Evolutionary conservation across 169 alveolate species (phyloP).

Genomic region (Babesia ovis): DNA sequence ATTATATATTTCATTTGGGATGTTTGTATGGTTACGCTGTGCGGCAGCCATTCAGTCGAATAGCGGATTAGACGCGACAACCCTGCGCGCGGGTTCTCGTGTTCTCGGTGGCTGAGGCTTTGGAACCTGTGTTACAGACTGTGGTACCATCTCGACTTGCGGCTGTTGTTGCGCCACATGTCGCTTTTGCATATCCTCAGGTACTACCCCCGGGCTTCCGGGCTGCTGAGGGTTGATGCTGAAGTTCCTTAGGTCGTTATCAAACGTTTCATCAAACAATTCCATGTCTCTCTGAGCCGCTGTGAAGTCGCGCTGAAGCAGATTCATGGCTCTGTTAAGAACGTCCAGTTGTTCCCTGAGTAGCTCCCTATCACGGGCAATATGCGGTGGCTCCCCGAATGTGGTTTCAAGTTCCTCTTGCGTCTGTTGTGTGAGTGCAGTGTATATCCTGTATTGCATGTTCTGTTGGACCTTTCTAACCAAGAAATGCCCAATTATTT

Average conservation of each 20-base stretch:
- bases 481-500: conserved; percentile 92
- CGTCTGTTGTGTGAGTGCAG: conserved; percentile 71
- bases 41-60: conserved; percentile 19
- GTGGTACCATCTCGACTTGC: not conserved
- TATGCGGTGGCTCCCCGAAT: conserved; percentile 83
- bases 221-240: conserved; percentile 28
- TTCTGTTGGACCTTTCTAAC: conserved; percentile 75
- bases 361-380: conserved; percentile 78
- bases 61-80: conserved; percentile 26
- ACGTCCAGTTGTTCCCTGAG: conserved; percentile 74
- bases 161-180: conserved; percentile 2
- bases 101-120: conserved; percentile 22
- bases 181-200: conserved; percentile 3
- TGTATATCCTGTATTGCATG: conserved; percentile 74
- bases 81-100: conserved; percentile 14
- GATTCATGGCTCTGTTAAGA: conserved; percentile 78
- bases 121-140: not conserved
- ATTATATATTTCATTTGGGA: not conserved
- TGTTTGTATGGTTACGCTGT: not conserved
- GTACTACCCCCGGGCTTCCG: conserved; percentile 1
- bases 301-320: conserved; percentile 75
- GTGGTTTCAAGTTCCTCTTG: conserved; percentile 58
- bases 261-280: conserved; percentile 46
- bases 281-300: conserved; percentile 27
- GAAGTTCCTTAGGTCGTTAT: conserved; percentile 38